Percentiles rank a stretch among this genome's conserved stretches.
Conservation (phyloP, 306 rosid species). For the Pueraria montana region DNA sequence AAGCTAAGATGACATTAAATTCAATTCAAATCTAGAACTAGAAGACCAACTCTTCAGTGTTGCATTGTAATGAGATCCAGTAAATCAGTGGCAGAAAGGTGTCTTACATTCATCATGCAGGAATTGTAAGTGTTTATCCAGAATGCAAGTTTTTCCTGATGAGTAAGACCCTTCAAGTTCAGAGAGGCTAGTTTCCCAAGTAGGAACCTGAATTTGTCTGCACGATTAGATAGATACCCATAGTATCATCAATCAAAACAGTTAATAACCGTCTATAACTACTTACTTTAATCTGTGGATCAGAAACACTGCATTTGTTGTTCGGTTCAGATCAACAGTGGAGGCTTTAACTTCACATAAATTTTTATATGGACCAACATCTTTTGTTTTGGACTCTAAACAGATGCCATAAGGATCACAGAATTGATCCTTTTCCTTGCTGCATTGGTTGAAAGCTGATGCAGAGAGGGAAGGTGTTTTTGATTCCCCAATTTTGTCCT, state of each 20-base stretch:
- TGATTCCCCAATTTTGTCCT: constrained; percentile 63
- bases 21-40: constrained; percentile 19
- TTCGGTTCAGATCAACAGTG: constrained; percentile 73
- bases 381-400: constrained; percentile 61
- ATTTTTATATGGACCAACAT: constrained; percentile 75
- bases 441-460: constrained; percentile 45
- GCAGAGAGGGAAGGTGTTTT: constrained; percentile 44
- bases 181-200: constrained; percentile 80
- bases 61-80: constrained; percentile 9
- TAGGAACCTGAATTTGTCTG: constrained; percentile 62
- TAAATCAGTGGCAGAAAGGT: constrained; percentile 36
- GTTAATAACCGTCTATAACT: constrained; percentile 44
- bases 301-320: constrained; percentile 67
- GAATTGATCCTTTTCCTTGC: constrained; percentile 58
- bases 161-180: constrained; percentile 84
- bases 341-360: constrained; percentile 69
- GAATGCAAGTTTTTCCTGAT: constrained; percentile 96
- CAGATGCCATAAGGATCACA: constrained; percentile 79
- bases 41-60: constrained; percentile 11
- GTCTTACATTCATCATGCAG: constrained; percentile 86
- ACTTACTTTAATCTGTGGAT: constrained; percentile 85
- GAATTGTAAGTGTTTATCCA: constrained; percentile 95
- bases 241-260: constrained; percentile 19
- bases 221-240: constrained; percentile 30
- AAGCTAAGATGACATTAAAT: constrained; percentile 13